Evolutionary conservation across 495 filamentous ascomycete species (phyloP), one percentile per base, ranked within the genome.

Genomic region (Patellaria atrata): DNA sequence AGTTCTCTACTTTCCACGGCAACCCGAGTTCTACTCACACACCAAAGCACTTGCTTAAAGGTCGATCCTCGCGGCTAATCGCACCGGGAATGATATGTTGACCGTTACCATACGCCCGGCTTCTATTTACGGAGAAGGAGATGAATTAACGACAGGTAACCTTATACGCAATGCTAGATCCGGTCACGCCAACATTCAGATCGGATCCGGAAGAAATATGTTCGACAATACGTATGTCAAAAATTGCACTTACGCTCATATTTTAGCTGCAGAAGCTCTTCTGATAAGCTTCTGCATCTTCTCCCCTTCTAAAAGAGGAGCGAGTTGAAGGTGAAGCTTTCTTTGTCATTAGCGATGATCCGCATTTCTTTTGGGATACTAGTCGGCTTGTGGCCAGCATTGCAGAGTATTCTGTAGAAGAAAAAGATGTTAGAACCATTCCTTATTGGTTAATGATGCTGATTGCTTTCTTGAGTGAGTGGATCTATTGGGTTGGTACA

Each of bases 21-120:
- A 45, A 20, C 23, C 35, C 1, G 18, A 40, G 14, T 31, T 13
- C 24, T 45, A 45, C 25, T 30, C 17, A 10, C 36, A 45, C 26
- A 45, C 36, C 22, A 45, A 45, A 30, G 41, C 37, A 6, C 9
- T 45, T 1, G 41, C 37, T 1, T 35, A 45, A 27, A 14, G 21
- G 14, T 14, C 31, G 3, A 27, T 45, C n/a, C 31, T 35, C 7
- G 6, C 1, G 4, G 41, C 41, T 5, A 45, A 45, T 18, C 15
- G 30, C 14, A 36, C 10, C 5, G 13, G 1, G 5, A 19, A 20
- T 10, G 14, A 13, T 4, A 19, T 43, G 21, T 20, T 32, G 1
- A 43, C 40, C 1, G 13, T 9, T 14, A n/a, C 27, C 7, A 19
- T 43, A 2, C 40, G 40, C 11, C 27, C 27, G 8, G 17, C 40